These are phyloP conservation scores for Citrullus amarus DNA, from an alignment of 306 rosid genomes.

Conservation along the genomic window DNA sequence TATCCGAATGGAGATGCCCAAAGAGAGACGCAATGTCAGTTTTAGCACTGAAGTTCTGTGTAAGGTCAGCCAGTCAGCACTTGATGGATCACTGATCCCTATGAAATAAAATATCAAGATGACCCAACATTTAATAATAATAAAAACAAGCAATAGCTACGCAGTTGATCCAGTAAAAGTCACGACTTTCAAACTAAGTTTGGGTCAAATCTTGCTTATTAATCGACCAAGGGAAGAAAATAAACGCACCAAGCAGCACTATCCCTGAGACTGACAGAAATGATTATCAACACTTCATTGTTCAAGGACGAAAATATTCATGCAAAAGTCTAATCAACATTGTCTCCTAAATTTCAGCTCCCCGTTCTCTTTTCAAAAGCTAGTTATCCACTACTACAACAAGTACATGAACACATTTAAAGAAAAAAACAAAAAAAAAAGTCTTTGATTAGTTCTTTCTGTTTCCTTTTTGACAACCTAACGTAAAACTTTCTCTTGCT, in stretches of 20 bases:
- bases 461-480: neutral
- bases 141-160: neutral
- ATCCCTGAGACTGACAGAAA: neutral
- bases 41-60: neutral
- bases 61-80: slow-evolving; percentile 2
- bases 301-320: neutral
- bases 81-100: neutral
- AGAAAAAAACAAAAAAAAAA: no score
- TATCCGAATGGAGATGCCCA: neutral
- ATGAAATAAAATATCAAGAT: neutral
- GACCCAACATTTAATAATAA: neutral
- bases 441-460: neutral
- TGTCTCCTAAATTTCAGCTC: neutral
- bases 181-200: neutral
- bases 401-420: neutral
- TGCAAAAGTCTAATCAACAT: neutral
- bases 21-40: neutral
- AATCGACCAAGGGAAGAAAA: neutral
- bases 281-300: neutral
- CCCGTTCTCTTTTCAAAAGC: neutral
- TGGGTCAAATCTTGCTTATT: slow-evolving; percentile 3
- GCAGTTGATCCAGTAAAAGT: neutral
- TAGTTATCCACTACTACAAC: neutral
- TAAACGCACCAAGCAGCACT: neutral
- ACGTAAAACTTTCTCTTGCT: neutral